A percentile compares a stretch with the other conserved stretches of the same genome.
Evolutionary conservation across 768 basidiomycete genomes (phyloP).

Genomic region (Boletus speciosus): DNA sequence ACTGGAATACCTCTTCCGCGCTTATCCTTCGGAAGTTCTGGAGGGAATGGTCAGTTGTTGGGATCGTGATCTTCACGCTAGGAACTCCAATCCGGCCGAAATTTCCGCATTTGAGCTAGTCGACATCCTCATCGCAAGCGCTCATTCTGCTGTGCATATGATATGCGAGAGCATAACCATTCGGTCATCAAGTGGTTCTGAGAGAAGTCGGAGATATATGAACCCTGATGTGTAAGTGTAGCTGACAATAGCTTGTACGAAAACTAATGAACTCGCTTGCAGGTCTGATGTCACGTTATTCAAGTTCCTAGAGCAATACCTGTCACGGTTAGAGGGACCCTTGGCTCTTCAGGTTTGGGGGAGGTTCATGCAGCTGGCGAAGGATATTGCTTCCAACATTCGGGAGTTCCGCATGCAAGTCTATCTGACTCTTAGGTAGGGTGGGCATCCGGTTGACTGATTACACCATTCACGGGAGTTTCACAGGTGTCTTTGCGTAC

Average conservation of each 20-base stretch:
- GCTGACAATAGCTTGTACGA: neutral
- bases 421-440: conserved; percentile 71
- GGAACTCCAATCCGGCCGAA: conserved; percentile 39
- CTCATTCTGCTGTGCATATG: conserved; percentile 85
- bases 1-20: conserved; percentile 82
- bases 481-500: conserved; percentile 65
- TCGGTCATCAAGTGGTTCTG: conserved; percentile 53
- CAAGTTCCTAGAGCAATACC: conserved; percentile 84
- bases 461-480: conserved; percentile 9
- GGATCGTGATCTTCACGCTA: conserved; percentile 52
- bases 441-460: neutral
- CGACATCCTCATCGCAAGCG: conserved; percentile 78
- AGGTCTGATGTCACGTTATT: conserved; percentile 75
- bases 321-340: conserved; percentile 81
- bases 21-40: conserved; percentile 75
- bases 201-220: conserved; percentile 57
- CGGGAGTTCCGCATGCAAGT: conserved; percentile 69
- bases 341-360: conserved; percentile 91
- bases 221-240: conserved; percentile 64
- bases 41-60: conserved; percentile 84
- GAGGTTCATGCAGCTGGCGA: conserved; percentile 70
- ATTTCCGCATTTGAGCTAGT: conserved; percentile 75
- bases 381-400: conserved; percentile 65
- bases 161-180: conserved; percentile 76
- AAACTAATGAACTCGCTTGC: conserved; percentile 5